phyloP scores from a whole-genome alignment of 179 eudicot species.

The Beta corolliflora region DNA sequence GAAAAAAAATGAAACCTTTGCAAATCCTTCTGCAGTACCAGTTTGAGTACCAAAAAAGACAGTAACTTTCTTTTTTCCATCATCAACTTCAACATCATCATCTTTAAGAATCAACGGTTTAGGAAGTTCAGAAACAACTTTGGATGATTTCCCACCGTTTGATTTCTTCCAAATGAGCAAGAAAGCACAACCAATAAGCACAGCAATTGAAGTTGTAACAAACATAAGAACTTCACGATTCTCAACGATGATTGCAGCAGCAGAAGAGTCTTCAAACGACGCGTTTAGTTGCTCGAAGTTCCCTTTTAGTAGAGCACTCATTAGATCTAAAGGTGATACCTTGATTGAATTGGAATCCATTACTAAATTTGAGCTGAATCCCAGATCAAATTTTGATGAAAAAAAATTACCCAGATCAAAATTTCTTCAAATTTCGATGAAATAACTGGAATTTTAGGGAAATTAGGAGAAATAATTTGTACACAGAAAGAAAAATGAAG shows the following conservation, averaged over 20 bases:
- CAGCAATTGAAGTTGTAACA: slow-evolving; percentile 67
- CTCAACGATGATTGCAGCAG: slow-evolving; percentile 48
- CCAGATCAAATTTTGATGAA: slow-evolving; percentile 22
- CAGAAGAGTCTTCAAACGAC: slow-evolving; percentile 47
- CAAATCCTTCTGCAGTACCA: slow-evolving; percentile 99
- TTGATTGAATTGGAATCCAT: slow-evolving; percentile 69
- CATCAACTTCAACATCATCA: slow-evolving; percentile 65
- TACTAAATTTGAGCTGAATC: not conserved
- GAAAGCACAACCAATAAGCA: slow-evolving; percentile 61
- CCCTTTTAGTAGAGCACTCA: slow-evolving; percentile 57
- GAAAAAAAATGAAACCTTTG: slow-evolving; percentile 54
- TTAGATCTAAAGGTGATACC: slow-evolving; percentile 72
- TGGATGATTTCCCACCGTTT: slow-evolving; percentile 38
- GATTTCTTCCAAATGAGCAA: slow-evolving; percentile 66
- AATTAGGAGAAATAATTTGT: not conserved
- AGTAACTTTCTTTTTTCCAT: slow-evolving; percentile 70
- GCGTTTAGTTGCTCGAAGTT: slow-evolving; percentile 55
- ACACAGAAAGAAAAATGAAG: not conserved
- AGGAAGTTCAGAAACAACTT: slow-evolving; percentile 28
- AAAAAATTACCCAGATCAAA: slow-evolving; percentile 26
- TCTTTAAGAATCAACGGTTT: slow-evolving; percentile 37
- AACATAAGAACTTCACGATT: slow-evolving; percentile 60
- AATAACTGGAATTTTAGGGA: no score
- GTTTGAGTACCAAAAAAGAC: slow-evolving; percentile 93
- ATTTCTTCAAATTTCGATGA: not conserved